Conservation (phyloP, 495 filamentous ascomycete species). For the Penicillium pancosmium region DNA sequence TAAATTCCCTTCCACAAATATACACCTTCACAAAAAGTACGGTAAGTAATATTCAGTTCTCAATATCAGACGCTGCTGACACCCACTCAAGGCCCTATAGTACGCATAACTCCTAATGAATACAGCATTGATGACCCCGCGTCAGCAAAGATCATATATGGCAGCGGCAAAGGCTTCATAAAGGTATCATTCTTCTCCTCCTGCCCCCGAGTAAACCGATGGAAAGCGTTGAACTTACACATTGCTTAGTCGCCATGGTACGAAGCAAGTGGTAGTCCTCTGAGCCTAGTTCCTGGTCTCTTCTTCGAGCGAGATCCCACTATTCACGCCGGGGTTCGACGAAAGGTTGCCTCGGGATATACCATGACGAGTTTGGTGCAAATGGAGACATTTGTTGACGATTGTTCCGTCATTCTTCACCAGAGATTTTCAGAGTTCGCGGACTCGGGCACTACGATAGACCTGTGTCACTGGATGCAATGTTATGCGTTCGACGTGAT, state of each 20-base stretch:
- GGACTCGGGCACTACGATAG: background rate
- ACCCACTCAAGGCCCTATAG: background rate
- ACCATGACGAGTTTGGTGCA: slow-evolving; percentile 46
- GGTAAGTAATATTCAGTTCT: background rate
- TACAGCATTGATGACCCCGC: slow-evolving; percentile 41
- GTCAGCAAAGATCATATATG: slow-evolving; percentile 38
- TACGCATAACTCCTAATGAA: slow-evolving; percentile 24
- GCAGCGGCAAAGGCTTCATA: slow-evolving; percentile 13
- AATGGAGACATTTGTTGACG: slow-evolving; percentile 51
- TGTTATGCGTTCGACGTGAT: slow-evolving; percentile 59
- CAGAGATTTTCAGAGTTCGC: slow-evolving; percentile 33
- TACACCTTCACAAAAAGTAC: background rate
- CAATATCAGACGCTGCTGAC: background rate
- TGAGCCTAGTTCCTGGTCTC: slow-evolving; percentile 10
- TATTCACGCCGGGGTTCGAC: slow-evolving; percentile 17
- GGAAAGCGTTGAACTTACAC: slow-evolving; percentile 18
- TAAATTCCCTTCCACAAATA: background rate
- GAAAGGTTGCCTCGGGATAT: slow-evolving; percentile 36
- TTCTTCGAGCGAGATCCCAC: slow-evolving; percentile 26
- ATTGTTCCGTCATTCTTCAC: slow-evolving; percentile 39
- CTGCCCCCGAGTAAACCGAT: slow-evolving; percentile 4
- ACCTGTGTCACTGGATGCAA: slow-evolving; percentile 41
- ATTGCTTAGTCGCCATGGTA: too few species aligned
- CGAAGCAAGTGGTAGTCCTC: background rate
- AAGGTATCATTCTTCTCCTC: background rate